These are phyloP conservation scores for Infundibulicybe gibba DNA, from an alignment of 768 basidiomycete genomes.

Conservation along the genomic window DNA sequence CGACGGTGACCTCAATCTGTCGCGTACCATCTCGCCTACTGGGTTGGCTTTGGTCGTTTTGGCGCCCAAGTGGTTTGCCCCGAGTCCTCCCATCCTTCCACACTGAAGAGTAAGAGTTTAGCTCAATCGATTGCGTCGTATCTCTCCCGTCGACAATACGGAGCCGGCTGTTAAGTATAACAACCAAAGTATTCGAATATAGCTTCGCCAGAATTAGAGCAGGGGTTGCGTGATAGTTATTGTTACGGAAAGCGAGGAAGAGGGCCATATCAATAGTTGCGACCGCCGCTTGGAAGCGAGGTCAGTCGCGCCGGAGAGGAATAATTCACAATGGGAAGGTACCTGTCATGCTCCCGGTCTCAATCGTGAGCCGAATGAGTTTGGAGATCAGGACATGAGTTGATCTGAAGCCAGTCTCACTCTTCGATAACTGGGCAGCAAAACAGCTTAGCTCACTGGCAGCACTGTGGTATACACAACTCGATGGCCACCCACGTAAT, in stretches of 20 bases:
- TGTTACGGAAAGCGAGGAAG: slow-evolving; percentile 19
- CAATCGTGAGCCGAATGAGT: slow-evolving; percentile 21
- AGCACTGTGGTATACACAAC: too few species aligned
- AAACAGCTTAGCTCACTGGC: not conserved
- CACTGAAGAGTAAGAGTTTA: too few species aligned
- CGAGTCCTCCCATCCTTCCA: too few species aligned
- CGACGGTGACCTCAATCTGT: too few species aligned
- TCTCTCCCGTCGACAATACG: slow-evolving; percentile 17
- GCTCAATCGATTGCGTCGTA: slow-evolving; percentile 1
- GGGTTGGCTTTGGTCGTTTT: too few species aligned
- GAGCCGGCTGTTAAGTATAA: slow-evolving; percentile 23
- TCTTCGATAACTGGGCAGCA: slow-evolving; percentile 11
- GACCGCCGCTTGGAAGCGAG: slow-evolving; percentile 13
- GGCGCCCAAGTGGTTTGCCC: too few species aligned
- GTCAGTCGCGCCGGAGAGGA: too few species aligned
- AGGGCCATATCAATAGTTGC: slow-evolving; percentile 20
- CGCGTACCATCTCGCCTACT: too few species aligned
- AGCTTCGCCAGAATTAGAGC: slow-evolving; percentile 22
- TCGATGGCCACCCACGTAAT: slow-evolving; percentile 13
- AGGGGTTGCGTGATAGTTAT: slow-evolving; percentile 19
- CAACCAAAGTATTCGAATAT: slow-evolving; percentile 25
- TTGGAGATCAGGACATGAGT: slow-evolving; percentile 18
- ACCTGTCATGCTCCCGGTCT: slow-evolving; percentile 23
- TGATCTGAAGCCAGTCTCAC: slow-evolving; percentile 16
- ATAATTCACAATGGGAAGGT: not conserved